Evolutionary conservation across 2,329 filamentous ascomycete species (phyloP).

Genomic region (Stachybotrys chlorohalonatus): DNA sequence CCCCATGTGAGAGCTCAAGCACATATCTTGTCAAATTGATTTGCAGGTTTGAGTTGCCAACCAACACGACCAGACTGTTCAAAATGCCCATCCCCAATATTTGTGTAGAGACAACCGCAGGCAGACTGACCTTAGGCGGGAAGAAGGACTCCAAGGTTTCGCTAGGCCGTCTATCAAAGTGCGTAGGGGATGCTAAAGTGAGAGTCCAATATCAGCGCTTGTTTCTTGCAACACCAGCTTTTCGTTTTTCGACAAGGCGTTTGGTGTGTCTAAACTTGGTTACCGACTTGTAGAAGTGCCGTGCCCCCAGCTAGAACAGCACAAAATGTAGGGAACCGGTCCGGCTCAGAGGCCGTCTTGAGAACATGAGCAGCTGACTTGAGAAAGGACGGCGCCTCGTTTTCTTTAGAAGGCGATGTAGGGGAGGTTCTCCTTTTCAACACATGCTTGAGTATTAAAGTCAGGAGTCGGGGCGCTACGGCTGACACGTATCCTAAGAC

Average conservation of each 20-base stretch:
- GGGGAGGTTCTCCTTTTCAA: conserved; percentile 19
- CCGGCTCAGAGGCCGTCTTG: conserved; percentile 40
- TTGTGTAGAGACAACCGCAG: not conserved
- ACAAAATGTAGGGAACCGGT: conserved; percentile 55
- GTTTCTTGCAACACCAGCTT: too few relatives aligned
- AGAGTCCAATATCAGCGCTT: not conserved
- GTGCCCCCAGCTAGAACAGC: conserved; percentile 50
- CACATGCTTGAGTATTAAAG: conserved; percentile 31
- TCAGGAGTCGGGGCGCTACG: conserved; percentile 47
- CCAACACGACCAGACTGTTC: too few relatives aligned
- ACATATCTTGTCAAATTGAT: too few relatives aligned
- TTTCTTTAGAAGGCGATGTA: conserved; percentile 13
- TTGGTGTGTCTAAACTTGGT: conserved; percentile 10
- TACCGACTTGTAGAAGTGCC: conserved; percentile 49
- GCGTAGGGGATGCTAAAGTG: not conserved
- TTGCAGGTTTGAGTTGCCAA: too few relatives aligned
- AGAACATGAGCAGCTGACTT: conserved; percentile 31
- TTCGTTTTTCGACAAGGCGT: too few relatives aligned
- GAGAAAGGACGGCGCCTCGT: conserved; percentile 20
- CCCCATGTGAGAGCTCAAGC: too few relatives aligned
- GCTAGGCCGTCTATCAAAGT: not conserved
- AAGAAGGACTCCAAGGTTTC: not conserved
- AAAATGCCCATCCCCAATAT: not conserved
- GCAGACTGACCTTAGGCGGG: not conserved
- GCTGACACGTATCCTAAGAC: conserved; percentile 51